Percentiles rank a stretch among this genome's conserved stretches.
Conservation (phyloP, 371 early-diverging fungal genomes). For the Mucor racemosus region DNA sequence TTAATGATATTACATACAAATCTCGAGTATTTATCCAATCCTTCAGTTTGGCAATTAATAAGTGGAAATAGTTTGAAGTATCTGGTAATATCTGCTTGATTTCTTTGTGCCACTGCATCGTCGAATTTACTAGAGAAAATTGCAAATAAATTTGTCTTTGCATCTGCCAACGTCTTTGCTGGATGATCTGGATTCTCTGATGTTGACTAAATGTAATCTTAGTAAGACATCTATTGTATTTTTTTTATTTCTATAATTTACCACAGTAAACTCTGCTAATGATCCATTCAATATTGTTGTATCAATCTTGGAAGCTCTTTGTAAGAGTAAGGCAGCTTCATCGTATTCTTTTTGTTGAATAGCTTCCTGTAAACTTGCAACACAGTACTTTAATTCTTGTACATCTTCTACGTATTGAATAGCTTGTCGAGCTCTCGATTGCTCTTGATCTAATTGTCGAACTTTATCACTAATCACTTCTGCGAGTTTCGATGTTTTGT, state of each 20-base stretch:
- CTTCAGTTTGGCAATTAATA: constrained; percentile 79
- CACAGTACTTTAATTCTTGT: constrained; percentile 77
- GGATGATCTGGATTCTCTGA: constrained; percentile 72
- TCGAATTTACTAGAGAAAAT: constrained; percentile 83
- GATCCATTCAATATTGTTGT: constrained; percentile 69
- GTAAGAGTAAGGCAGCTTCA: constrained; percentile 72
- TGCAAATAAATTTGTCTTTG: constrained; percentile 65
- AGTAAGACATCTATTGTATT: background rate
- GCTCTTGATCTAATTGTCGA: constrained; percentile 81
- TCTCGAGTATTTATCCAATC: constrained; percentile 84
- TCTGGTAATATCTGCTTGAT: constrained; percentile 79
- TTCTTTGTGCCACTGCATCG: constrained; percentile 67
- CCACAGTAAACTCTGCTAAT: constrained; percentile 70
- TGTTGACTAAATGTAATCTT: constrained; percentile 46
- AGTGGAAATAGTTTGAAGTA: constrained; percentile 90
- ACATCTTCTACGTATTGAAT: constrained; percentile 75
- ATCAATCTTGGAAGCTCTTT: constrained; percentile 70
- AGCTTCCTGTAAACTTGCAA: constrained; percentile 74
- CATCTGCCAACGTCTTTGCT: constrained; percentile 61
- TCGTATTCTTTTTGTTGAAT: constrained; percentile 76
- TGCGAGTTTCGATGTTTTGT: constrained; percentile 73
- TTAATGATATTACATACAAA: constrained; percentile 83
- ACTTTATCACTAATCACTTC: constrained; percentile 84
- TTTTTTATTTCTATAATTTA: constrained; percentile 10
- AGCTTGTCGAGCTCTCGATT: constrained; percentile 73